A percentile compares a stretch with the other conserved stretches of the same genome.
Evolutionary conservation across 169 alveolate species (phyloP).

Genomic region (Theileria orientalis): DNA sequence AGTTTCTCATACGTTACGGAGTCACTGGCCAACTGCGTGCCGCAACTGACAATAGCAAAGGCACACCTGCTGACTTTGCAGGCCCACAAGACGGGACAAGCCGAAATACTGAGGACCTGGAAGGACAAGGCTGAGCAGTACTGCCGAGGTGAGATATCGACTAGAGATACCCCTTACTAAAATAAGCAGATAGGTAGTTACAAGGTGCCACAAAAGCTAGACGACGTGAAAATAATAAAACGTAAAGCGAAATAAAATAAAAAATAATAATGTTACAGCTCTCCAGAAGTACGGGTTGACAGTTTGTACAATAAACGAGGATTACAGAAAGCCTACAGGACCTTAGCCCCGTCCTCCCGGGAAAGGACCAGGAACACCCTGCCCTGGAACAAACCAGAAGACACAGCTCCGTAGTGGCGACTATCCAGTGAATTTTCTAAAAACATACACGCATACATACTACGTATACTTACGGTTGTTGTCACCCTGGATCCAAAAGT

Average conservation of each 20-base stretch:
- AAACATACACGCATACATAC: neutral
- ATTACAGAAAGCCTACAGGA: constrained; percentile 6
- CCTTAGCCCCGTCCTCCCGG: constrained; percentile 1
- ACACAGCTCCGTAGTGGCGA: constrained; percentile 60
- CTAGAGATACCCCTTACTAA: neutral
- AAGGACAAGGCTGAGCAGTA: constrained; percentile 72
- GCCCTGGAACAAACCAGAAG: constrained; percentile 43
- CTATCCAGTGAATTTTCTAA: constrained; percentile 63
- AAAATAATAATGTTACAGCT: constrained; percentile 7
- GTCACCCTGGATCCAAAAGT: constrained; percentile 65
- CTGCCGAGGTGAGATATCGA: constrained; percentile 46
- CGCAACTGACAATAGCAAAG: constrained; percentile 74
- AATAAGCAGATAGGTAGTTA: neutral
- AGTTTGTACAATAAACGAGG: constrained; percentile 38
- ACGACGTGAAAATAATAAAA: neutral
- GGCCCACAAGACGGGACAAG: constrained; percentile 81
- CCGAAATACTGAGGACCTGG: constrained; percentile 77
- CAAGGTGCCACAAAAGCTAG: neutral
- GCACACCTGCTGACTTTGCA: constrained; percentile 81
- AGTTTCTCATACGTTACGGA: constrained; percentile 81
- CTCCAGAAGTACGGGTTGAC: constrained; percentile 55
- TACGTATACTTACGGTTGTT: constrained; percentile 22
- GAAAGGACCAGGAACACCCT: constrained; percentile 39
- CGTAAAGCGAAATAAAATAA: neutral
- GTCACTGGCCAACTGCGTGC: constrained; percentile 67